Conservation (phyloP, 148 eudicot species). For the Vaccinium vitisidaea region DNA sequence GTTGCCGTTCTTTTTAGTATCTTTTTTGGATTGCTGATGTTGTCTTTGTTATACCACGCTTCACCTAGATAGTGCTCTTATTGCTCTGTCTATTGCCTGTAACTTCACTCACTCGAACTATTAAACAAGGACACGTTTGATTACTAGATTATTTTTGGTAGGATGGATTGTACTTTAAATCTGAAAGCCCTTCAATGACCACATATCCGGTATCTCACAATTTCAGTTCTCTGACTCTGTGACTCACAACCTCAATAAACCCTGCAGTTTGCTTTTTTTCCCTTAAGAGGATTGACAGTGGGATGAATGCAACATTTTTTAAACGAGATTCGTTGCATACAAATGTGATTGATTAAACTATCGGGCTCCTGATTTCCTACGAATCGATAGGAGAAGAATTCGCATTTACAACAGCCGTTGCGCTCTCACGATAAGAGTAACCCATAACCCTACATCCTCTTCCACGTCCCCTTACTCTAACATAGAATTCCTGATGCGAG, state of each 20-base stretch:
- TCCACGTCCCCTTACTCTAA: too few species aligned
- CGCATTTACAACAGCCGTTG: neutral
- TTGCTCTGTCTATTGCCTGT: neutral
- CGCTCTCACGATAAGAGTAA: neutral
- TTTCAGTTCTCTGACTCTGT: neutral
- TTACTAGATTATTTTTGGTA: too few species aligned
- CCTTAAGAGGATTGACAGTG: neutral
- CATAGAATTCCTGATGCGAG: neutral
- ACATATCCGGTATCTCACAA: neutral
- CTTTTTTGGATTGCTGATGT: neutral
- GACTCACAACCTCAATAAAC: neutral
- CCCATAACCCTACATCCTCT: too few species aligned
- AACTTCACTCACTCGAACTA: too few species aligned
- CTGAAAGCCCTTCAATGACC: neutral
- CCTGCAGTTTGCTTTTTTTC: too few species aligned
- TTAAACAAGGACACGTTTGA: too few species aligned
- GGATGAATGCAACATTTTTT: neutral
- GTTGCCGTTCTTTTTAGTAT: neutral
- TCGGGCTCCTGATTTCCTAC: neutral
- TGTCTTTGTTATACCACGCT: neutral
- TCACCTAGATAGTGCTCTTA: neutral
- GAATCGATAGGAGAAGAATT: neutral
- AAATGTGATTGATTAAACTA: neutral
- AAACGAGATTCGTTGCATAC: neutral
- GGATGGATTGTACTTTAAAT: too few species aligned